Base-by-base conservation (phyloP, 441 rosid genomes). In the Arabidopsis lyrata region DNA sequence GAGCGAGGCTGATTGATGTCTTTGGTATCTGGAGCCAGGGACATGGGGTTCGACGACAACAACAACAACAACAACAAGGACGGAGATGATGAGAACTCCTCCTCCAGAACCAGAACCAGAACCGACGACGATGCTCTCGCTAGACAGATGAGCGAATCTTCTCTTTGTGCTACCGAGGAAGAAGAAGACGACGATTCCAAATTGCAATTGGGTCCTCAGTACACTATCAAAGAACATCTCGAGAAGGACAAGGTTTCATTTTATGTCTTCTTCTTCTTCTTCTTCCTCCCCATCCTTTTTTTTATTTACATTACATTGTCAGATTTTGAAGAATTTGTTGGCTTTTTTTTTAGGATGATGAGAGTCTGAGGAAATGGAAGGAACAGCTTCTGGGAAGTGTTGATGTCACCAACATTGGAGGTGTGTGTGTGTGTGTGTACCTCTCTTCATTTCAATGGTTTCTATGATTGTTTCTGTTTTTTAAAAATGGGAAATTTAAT, bases 351-450 rank as follows among this genome's bases (percentile, higher is more conserved):
- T 0, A 48, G 97, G 92, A 92, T 77, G 96, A 92, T 68, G 97
- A 90, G 82, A 90, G 96, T 81, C 71, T 92, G 65, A 83, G 94
- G 84, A 92, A 88, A 66, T 92, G 96, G 97, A 92, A 92, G 83
- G 93, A 92, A 79, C 88, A 90, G 84, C 97, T 92, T 53, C 89
- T 92, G 20, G 96, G 96, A 45, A 81, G 86, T 74, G 92, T 92
- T 62, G 94, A 92, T 78, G 77, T 88, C 35, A 84, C 83, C 72
- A 83, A 74, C 73, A 78, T 92, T 80, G 96, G 92, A 84, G 96
- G 96, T 35, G 34, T 20, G 31, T 29, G 4, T 24, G 27, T 29
- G 31, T 29, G 31, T 29, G 31, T 27, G 31, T 27, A 27, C 52
- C 2, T 8, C 41, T 18, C 38, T 31, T 35, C 0, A 2, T 72